phyloP scores from a whole-genome alignment of 176 grass and related monocot genomes.

The Aegilops speltoides region DNA sequence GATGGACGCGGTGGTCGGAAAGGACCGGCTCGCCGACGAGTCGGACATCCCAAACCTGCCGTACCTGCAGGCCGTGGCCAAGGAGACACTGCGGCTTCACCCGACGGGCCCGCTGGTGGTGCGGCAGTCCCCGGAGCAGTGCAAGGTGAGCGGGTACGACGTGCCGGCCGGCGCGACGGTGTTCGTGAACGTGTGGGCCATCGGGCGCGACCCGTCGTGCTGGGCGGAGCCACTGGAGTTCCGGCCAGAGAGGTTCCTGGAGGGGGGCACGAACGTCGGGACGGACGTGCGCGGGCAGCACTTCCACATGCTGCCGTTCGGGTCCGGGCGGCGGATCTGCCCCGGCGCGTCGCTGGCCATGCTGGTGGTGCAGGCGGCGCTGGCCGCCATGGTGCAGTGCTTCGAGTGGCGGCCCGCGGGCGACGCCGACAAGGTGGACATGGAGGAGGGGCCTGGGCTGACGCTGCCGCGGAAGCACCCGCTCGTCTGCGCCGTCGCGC shows the following conservation, averaged over 20 bases:
- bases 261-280: neutral
- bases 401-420: conserved; percentile 53
- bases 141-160: conserved; percentile 48
- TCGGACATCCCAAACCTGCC: conserved; percentile 46
- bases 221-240: conserved; percentile 56
- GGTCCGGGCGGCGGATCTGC: conserved; percentile 58
- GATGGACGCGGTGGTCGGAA: conserved; percentile 55
- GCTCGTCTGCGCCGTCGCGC: conserved; percentile 33
- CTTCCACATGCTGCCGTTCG: conserved; percentile 79
- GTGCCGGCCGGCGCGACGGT: conserved; percentile 48
- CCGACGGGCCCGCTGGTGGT: conserved; percentile 49
- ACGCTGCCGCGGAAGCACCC: conserved; percentile 40
- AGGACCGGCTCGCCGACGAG: conserved; percentile 43
- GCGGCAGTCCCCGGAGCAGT: conserved; percentile 28
- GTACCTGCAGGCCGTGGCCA: conserved; percentile 66
- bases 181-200: conserved; percentile 64
- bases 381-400: conserved; percentile 67
- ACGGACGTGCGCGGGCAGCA: conserved; percentile 63
- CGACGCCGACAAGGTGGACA: conserved; percentile 45
- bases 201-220: conserved; percentile 49
- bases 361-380: conserved; percentile 44
- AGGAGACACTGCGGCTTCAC: conserved; percentile 72
- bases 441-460: conserved; percentile 57
- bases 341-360: conserved; percentile 62
- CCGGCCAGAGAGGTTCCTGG: conserved; percentile 58